Conservation (phyloP, 495 filamentous ascomycete species). For the Penicillium coffeae region DNA sequence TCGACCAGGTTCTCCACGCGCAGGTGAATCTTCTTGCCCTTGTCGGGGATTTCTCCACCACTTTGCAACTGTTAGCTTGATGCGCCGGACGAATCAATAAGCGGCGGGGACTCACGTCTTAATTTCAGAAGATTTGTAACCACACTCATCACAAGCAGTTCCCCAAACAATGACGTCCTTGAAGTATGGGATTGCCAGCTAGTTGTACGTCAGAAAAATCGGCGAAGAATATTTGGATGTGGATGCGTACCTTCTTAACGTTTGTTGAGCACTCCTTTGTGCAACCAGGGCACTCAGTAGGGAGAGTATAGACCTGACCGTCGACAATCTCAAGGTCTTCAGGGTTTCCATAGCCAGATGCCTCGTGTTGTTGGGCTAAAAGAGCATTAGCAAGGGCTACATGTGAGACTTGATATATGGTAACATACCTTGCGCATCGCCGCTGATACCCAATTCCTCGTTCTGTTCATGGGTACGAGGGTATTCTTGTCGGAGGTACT, state of each 20-base stretch:
- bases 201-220: conserved; percentile 37
- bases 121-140: conserved; percentile 92
- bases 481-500: conserved; percentile 81
- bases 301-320: conserved; percentile 85
- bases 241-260: neutral
- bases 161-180: conserved; percentile 91
- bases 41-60: conserved; percentile 84
- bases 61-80: neutral
- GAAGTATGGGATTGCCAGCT: conserved; percentile 95
- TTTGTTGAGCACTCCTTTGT: conserved; percentile 58
- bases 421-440: conserved; percentile 15
- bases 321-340: conserved; percentile 77
- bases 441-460: conserved; percentile 66
- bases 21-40: conserved; percentile 79
- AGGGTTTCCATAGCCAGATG: conserved; percentile 24
- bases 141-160: conserved; percentile 82
- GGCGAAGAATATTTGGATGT: neutral
- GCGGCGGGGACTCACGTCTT: conserved; percentile 54
- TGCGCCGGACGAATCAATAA: neutral
- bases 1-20: conserved; percentile 69
- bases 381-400: neutral
- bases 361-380: conserved; percentile 21
- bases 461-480: conserved; percentile 81
- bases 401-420: neutral
- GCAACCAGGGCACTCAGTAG: conserved; percentile 87